Percentiles rank a stretch among this genome's conserved stretches.
These are phyloP conservation scores for Aspergillus leporis DNA, from an alignment of 495 filamentous ascomycete genomes.

Conservation along the genomic window DNA sequence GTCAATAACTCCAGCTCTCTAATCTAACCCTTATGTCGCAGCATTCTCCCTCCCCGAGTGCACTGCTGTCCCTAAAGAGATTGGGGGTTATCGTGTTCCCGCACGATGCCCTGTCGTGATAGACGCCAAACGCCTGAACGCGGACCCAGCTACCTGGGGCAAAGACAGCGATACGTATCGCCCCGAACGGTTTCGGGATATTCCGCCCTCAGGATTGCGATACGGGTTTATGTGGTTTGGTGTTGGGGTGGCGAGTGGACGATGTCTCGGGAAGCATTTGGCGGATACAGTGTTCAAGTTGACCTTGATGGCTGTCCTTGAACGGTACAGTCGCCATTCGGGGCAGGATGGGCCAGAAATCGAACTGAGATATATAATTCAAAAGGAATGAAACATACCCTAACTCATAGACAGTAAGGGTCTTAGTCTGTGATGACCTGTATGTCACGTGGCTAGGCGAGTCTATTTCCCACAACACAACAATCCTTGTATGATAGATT, in stretches of 20 bases:
- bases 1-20: neutral
- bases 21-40: no score
- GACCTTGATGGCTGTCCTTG: no score
- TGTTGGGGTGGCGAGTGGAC: neutral
- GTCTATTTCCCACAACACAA: no score
- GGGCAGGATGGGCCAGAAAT: neutral
- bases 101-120: neutral
- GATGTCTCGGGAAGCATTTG: neutral
- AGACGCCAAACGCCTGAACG: neutral
- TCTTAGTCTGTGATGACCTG: neutral
- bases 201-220: neutral
- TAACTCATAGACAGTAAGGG: neutral
- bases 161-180: neutral
- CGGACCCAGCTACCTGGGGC: neutral
- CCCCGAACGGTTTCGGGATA: neutral
- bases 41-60: no score
- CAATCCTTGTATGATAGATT: no score
- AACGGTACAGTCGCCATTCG: neutral
- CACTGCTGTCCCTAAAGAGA: neutral
- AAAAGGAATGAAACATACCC: neutral
- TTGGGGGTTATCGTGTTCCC: neutral
- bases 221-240: neutral
- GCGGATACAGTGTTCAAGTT: no score
- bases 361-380: neutral
- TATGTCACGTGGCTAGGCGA: no score